Percentiles rank a stretch among this genome's conserved stretches.
Evolutionary conservation across 257 asterid genomes (phyloP).

Genomic region (Paraleonurus japonicus): DNA sequence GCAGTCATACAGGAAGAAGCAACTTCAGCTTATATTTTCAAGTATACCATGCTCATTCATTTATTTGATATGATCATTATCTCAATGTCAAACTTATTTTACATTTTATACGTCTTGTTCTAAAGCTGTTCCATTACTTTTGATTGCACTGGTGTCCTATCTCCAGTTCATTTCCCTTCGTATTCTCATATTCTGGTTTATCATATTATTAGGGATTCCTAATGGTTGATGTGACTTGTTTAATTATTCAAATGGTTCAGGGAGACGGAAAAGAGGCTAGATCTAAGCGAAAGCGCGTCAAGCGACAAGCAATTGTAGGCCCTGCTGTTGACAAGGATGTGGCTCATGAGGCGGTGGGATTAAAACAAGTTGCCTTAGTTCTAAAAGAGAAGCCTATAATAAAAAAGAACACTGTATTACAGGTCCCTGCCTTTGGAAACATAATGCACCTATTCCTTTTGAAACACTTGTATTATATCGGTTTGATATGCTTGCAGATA

Average conservation of each 20-base stretch:
- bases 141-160: background rate
- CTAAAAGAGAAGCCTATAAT: constrained; percentile 81
- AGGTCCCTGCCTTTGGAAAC: constrained; percentile 45
- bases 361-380: constrained; percentile 65
- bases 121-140: background rate
- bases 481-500: constrained; percentile 22
- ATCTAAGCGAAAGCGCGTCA: constrained; percentile 62
- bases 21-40: background rate
- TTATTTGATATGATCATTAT: too few relatives aligned
- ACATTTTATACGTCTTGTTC: background rate
- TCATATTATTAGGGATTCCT: background rate
- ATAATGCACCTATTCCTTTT: constrained; percentile 16
- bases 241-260: constrained; percentile 40
- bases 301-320: too few relatives aligned
- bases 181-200: background rate
- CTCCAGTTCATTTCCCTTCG: background rate
- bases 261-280: constrained; percentile 42
- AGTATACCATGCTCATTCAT: too few relatives aligned
- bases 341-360: constrained; percentile 93
- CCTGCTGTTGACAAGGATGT: too few relatives aligned
- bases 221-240: constrained; percentile 17
- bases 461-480: background rate
- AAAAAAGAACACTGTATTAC: constrained; percentile 71
- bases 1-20: background rate
- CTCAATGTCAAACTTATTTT: too few relatives aligned